These are phyloP conservation scores for Wickerhamiella spandovensis DNA, from an alignment of 805 yeast genomes.

Conservation along the genomic window DNA sequence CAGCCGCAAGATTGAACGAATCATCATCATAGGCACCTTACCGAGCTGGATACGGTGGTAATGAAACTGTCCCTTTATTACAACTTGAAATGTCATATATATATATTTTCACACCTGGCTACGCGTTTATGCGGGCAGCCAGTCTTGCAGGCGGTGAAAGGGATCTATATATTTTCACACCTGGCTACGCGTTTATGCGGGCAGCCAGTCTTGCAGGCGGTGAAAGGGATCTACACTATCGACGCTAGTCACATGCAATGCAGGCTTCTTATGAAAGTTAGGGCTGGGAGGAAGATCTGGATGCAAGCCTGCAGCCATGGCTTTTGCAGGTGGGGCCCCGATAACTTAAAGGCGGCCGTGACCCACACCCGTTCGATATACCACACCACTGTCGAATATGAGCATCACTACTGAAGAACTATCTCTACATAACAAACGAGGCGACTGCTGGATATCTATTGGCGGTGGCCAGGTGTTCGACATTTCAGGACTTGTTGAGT, in stretches of 20 bases:
- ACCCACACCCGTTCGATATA: background rate
- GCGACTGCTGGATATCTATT: background rate
- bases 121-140: no score
- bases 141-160: no score
- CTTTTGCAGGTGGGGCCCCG: background rate
- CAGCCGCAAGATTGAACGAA: background rate
- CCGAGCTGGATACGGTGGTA: no score
- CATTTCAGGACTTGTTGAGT: background rate
- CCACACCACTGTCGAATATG: background rate
- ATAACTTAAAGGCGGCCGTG: background rate
- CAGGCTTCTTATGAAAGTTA: background rate
- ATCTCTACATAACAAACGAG: background rate
- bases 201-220: no score
- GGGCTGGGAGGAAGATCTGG: background rate
- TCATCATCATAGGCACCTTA: no score
- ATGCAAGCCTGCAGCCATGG: background rate
- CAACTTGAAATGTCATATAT: no score
- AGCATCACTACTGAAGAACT: background rate
- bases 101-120: no score
- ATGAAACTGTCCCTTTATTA: no score
- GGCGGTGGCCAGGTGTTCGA: background rate
- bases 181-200: no score
- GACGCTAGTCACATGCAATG: background rate
- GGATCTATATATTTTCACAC: no score
- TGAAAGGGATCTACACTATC: background rate